These are phyloP conservation scores for Marasmius sp. DNA, from an alignment of 1,284 basidiomycete species.

Conservation along the genomic window DNA sequence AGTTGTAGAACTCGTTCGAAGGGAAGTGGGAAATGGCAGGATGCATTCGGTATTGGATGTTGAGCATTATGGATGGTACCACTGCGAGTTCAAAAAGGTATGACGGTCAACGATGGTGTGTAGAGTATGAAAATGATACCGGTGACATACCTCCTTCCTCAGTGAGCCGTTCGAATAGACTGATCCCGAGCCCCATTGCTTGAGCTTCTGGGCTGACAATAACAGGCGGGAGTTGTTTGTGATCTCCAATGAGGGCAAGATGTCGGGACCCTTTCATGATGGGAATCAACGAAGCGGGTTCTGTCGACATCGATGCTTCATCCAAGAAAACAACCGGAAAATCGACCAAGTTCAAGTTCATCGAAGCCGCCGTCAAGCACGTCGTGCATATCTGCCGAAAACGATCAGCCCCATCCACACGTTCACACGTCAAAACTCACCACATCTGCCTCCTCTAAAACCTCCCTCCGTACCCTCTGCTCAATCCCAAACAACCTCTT, in stretches of 20 bases:
- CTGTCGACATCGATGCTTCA: constrained; percentile 95
- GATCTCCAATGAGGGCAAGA: constrained; percentile 90
- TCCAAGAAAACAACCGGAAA: constrained; percentile 94
- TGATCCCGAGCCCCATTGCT: constrained; percentile 70
- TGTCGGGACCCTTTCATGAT: constrained; percentile 88
- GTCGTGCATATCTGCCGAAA: constrained; percentile 77
- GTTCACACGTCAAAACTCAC: constrained; percentile 44
- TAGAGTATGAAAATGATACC: constrained; percentile 5
- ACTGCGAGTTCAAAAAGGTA: constrained; percentile 37
- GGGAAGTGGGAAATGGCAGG: constrained; percentile 87
- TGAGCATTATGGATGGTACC: constrained; percentile 85
- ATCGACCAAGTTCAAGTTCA: constrained; percentile 65
- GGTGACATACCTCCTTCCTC: constrained; percentile 66
- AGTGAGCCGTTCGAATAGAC: constrained; percentile 88
- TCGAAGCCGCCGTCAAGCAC: constrained; percentile 71
- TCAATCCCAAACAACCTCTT: constrained; percentile 47
- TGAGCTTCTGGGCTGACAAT: constrained; percentile 75
- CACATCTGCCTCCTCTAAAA: constrained; percentile 71
- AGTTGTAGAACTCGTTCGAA: constrained; percentile 79
- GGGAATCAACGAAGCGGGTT: constrained; percentile 84
- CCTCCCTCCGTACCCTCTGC: constrained; percentile 57
- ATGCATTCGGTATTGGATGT: constrained; percentile 95
- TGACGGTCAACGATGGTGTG: background rate
- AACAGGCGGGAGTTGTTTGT: constrained; percentile 94
- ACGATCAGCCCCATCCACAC: constrained; percentile 4